A percentile compares a stretch with the other conserved stretches of the same genome.
Evolutionary conservation across 805 yeast species (phyloP).

Genomic region (Yamadazyma akitaensis): DNA sequence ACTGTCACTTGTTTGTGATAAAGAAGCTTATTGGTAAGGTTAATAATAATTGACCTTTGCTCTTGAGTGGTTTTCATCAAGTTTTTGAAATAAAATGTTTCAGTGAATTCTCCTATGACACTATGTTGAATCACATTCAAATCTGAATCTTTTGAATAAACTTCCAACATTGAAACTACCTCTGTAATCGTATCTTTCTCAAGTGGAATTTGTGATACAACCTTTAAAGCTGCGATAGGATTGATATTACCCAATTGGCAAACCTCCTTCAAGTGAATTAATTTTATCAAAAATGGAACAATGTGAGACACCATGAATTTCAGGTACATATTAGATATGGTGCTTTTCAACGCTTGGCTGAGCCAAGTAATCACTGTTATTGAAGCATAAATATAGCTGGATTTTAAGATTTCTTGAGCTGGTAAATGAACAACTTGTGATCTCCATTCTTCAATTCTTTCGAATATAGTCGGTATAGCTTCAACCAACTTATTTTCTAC

Average conservation of each 20-base stretch:
- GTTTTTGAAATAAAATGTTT: conserved; percentile 68
- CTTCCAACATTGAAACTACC: conserved; percentile 39
- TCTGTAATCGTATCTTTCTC: conserved; percentile 17
- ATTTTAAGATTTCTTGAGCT: conserved; percentile 55
- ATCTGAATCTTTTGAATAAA: conserved; percentile 25
- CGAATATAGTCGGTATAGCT: conserved; percentile 43
- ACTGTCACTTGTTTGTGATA: conserved; percentile 69
- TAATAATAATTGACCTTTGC: conserved; percentile 50
- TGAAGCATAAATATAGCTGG: conserved; percentile 60
- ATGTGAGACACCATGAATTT: conserved; percentile 49
- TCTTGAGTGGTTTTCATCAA: conserved; percentile 48
- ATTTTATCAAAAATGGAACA: conserved; percentile 64
- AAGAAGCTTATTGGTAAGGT: conserved; percentile 50
- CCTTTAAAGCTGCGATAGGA: conserved; percentile 46
- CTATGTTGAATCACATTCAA: conserved; percentile 50
- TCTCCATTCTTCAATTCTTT: conserved; percentile 41
- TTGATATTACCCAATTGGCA: conserved; percentile 64
- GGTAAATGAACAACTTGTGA: conserved; percentile 31
- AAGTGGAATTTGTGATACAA: conserved; percentile 43
- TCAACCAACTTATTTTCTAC: conserved; percentile 20
- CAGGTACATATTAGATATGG: conserved; percentile 51
- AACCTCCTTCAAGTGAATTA: conserved; percentile 72
- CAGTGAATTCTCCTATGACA: conserved; percentile 65
- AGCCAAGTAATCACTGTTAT: conserved; percentile 66
- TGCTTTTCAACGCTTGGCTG: conserved; percentile 49